Conservation (phyloP, 306 rosid species). For the Prunus mume region DNA sequence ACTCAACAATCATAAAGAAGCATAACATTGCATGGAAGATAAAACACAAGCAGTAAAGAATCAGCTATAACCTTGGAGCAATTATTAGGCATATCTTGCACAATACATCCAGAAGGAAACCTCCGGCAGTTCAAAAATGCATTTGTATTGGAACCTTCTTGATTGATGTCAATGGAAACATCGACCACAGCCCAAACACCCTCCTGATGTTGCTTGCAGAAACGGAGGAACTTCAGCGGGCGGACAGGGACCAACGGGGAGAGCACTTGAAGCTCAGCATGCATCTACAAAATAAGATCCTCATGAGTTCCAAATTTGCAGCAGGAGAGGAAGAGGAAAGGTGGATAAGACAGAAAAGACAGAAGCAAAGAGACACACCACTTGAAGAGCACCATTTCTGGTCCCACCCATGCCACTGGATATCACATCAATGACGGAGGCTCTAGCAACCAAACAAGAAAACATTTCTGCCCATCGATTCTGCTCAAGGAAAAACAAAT, state of each 20-base stretch:
- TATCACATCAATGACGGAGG: constrained; percentile 47
- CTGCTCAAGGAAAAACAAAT: constrained; percentile 36
- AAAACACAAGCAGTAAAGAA: not conserved
- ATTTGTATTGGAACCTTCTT: constrained; percentile 27
- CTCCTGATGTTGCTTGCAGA: constrained; percentile 71
- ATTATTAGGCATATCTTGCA: constrained; percentile 75
- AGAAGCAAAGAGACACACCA: constrained; percentile 47
- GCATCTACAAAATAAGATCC: constrained; percentile 47
- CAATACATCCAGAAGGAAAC: constrained; percentile 87
- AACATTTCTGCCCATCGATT: constrained; percentile 83
- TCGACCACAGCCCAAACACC: constrained; percentile 89
- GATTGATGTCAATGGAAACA: constrained; percentile 54
- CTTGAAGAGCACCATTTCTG: constrained; percentile 60
- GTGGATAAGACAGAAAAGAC: not conserved
- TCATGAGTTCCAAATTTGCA: constrained; percentile 13
- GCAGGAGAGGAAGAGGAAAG: not conserved
- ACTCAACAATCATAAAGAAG: not conserved
- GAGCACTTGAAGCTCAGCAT: constrained; percentile 75
- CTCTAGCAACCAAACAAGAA: constrained; percentile 60
- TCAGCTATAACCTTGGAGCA: constrained; percentile 56
- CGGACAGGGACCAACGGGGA: constrained; percentile 84
- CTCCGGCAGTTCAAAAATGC: constrained; percentile 46
- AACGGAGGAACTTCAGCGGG: constrained; percentile 61
- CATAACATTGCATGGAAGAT: not conserved
- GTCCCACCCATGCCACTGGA: constrained; percentile 53